Percentiles rank a stretch among this genome's conserved stretches.
Evolutionary conservation across 2,329 filamentous ascomycete genomes (phyloP).

Genomic region (Colletotrichum liaoningense): DNA sequence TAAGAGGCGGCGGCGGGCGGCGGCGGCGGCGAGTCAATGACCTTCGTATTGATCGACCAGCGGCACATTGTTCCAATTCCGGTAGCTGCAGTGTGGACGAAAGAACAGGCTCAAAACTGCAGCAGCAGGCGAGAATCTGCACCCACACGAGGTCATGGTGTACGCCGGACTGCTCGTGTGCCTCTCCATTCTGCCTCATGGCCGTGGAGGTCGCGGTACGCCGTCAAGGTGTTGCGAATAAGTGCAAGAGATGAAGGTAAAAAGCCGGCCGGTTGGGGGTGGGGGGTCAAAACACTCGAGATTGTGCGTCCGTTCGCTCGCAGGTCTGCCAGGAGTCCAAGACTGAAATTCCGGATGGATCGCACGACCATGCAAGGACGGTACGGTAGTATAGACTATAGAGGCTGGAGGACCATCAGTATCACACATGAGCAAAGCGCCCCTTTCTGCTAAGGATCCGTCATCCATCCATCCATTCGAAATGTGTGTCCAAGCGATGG

Average conservation of each 20-base stretch:
- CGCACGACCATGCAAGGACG: constrained; percentile 16
- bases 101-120: constrained; percentile 19
- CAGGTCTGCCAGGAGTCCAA: background rate
- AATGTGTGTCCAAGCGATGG: constrained; percentile 22
- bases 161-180: background rate
- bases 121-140: constrained; percentile 12
- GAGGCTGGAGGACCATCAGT: background rate
- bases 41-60: constrained; percentile 5
- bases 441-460: constrained; percentile 3
- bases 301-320: constrained; percentile 7
- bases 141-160: background rate
- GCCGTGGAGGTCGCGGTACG: constrained; percentile 17
- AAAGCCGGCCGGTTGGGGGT: background rate
- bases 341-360: background rate
- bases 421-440: constrained; percentile 23
- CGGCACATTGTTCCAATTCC: constrained; percentile 15
- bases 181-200: background rate
- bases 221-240: background rate
- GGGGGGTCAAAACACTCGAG: constrained; percentile 5
- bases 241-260: background rate
- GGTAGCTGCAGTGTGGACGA: constrained; percentile 25
- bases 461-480: constrained; percentile 3
- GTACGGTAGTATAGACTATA: background rate
- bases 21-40: constrained; percentile 24
- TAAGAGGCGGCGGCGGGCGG: background rate